Evolutionary conservation across 78 protist species (phyloP).

Genomic region (Polysphondylium violaceum): DNA sequence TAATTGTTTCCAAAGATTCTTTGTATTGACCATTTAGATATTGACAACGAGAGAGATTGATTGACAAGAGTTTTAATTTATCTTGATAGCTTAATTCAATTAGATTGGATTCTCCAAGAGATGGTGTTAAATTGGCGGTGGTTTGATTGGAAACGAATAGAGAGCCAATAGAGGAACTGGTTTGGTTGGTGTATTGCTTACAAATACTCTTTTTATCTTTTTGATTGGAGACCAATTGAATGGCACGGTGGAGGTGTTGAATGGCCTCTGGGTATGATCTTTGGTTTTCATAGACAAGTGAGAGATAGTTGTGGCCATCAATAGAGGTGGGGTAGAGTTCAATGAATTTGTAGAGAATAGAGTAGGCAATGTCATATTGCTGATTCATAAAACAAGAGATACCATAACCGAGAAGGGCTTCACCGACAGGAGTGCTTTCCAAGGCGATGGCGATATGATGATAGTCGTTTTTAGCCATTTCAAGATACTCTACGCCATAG

Average conservation of each 20-base stretch:
- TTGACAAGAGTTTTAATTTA: background rate
- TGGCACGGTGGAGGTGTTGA: background rate
- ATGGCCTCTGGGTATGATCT: background rate
- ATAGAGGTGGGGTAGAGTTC: constrained; percentile 19
- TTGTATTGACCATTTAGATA: constrained; percentile 1
- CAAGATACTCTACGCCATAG: background rate
- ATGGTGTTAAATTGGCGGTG: too few species aligned
- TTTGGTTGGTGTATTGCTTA: background rate
- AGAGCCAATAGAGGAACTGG: constrained; percentile 6
- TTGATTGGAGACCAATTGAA: background rate
- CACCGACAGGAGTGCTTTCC: constrained; percentile 43
- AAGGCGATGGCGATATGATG: constrained; percentile 21
- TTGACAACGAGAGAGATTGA: constrained; percentile 52
- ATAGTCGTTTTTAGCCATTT: constrained; percentile 19
- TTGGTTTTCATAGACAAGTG: constrained; percentile 16
- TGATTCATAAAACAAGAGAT: background rate
- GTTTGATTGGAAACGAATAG: background rate
- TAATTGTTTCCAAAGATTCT: constrained; percentile 14
- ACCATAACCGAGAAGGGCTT: constrained; percentile 38
- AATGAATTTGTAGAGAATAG: background rate
- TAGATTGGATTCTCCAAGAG: background rate
- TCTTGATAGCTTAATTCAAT: background rate
- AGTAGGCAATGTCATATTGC: background rate
- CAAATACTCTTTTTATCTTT: background rate
- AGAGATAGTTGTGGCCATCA: constrained; percentile 31